These are phyloP conservation scores for Diaporthe eres DNA, from an alignment of 2,329 filamentous ascomycete species.

Conservation along the genomic window DNA sequence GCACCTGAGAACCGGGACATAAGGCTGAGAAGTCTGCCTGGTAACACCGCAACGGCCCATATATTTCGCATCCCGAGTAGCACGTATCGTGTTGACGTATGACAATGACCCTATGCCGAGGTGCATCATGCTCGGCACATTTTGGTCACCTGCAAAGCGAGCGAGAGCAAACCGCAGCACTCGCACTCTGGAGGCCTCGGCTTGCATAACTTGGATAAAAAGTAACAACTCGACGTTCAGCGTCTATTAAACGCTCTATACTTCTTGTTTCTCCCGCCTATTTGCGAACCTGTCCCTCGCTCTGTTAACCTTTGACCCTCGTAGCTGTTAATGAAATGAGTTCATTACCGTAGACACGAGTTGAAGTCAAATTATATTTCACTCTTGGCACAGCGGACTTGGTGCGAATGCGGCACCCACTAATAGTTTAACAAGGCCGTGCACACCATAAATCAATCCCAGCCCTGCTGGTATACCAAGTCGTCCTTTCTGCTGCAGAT, in stretches of 20 bases:
- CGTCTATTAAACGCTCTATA: neutral
- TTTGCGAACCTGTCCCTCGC: too few relatives aligned
- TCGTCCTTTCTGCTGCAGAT: too few relatives aligned
- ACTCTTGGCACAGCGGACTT: too few relatives aligned
- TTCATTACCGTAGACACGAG: too few relatives aligned
- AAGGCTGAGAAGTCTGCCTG: conserved; percentile 14
- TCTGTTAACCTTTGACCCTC: too few relatives aligned
- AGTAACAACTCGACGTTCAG: neutral
- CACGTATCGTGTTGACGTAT: neutral
- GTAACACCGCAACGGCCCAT: neutral
- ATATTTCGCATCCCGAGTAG: neutral
- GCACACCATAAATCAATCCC: too few relatives aligned
- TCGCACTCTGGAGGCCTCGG: neutral
- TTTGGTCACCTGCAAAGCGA: neutral
- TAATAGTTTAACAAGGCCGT: too few relatives aligned
- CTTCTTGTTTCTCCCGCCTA: too few relatives aligned
- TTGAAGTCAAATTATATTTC: too few relatives aligned
- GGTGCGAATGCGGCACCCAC: too few relatives aligned
- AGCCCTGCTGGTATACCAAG: too few relatives aligned
- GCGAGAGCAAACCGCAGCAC: neutral
- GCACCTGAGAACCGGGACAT: conserved; percentile 13
- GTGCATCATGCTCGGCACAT: neutral
- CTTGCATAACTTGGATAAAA: neutral
- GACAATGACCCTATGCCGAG: neutral
- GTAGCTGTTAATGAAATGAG: too few relatives aligned